Percentiles rank a stretch among this genome's conserved stretches.
These are phyloP conservation scores for Parasitella parasitica DNA, from an alignment of 371 early-diverging fungal genomes.

Conservation along the genomic window DNA sequence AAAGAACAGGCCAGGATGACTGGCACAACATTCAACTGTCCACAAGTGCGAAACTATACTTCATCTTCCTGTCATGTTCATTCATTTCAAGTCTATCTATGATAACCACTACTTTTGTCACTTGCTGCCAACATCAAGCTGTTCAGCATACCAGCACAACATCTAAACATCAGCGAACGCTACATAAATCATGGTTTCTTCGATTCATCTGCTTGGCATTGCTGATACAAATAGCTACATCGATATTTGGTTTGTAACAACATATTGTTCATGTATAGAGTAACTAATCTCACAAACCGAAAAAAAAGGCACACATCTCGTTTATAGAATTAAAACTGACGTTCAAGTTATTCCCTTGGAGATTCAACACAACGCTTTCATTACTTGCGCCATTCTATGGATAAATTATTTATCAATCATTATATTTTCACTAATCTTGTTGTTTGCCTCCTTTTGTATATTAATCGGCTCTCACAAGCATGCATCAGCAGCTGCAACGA, in stretches of 20 bases:
- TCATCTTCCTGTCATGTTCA: constrained; percentile 11
- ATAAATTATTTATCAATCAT: constrained; percentile 23
- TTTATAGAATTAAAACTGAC: constrained; percentile 14
- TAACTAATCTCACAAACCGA: background rate
- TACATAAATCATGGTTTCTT: constrained; percentile 17
- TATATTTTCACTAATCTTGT: constrained; percentile 14
- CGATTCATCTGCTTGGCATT: constrained; percentile 12
- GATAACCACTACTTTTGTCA: constrained; percentile 7
- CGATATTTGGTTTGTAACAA: constrained; percentile 23
- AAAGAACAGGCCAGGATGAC: constrained; percentile 3
- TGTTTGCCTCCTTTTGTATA: constrained; percentile 26
- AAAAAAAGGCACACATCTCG: constrained; percentile 20
- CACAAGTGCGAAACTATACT: constrained; percentile 5
- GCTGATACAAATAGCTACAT: constrained; percentile 14
- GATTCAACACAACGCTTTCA: constrained; percentile 10
- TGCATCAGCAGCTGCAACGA: background rate
- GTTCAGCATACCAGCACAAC: background rate
- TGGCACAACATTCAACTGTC: background rate
- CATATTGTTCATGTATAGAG: background rate
- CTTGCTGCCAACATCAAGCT: constrained; percentile 9
- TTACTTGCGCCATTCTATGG: constrained; percentile 23
- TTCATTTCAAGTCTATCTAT: constrained; percentile 8
- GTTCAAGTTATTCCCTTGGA: constrained; percentile 8
- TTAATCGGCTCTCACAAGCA: constrained; percentile 17
- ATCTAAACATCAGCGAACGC: background rate